Percentiles rank a stretch among this genome's conserved stretches.
Evolutionary conservation across 2,329 filamentous ascomycete genomes (phyloP).

Genomic region (Fusarium circinatum): DNA sequence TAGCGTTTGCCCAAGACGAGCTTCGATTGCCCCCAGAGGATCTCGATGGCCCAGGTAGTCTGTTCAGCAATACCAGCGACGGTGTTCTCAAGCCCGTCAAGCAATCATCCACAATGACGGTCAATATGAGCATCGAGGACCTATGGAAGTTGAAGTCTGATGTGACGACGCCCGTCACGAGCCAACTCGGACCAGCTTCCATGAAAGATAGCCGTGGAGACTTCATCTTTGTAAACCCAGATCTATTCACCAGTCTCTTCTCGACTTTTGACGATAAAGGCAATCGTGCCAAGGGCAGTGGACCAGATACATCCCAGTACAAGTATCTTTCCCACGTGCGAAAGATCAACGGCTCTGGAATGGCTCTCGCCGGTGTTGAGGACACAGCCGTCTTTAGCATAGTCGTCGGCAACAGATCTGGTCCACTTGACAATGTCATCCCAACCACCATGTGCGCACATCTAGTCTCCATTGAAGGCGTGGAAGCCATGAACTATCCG

Average conservation of each 20-base stretch:
- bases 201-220: slow-evolving; percentile 15
- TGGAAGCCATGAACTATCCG: slow-evolving; percentile 46
- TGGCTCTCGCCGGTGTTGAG: slow-evolving; percentile 50
- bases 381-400: slow-evolving; percentile 46
- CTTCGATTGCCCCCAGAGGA: slow-evolving; percentile 42
- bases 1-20: slow-evolving; percentile 48
- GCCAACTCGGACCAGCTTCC: background rate
- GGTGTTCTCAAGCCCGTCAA: background rate
- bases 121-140: slow-evolving; percentile 24
- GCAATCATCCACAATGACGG: slow-evolving; percentile 2
- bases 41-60: slow-evolving; percentile 14
- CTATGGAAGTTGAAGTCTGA: background rate
- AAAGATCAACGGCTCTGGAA: slow-evolving; percentile 52
- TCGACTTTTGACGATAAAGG: background rate
- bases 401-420: slow-evolving; percentile 49
- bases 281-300: background rate
- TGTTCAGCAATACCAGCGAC: background rate
- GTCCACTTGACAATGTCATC: slow-evolving; percentile 41
- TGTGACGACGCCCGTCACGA: background rate
- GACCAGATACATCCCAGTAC: slow-evolving; percentile 38
- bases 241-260: slow-evolving; percentile 45
- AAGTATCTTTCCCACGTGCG: slow-evolving; percentile 53
- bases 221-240: slow-evolving; percentile 46
- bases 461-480: slow-evolving; percentile 51
- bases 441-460: slow-evolving; percentile 49